phyloP scores from a whole-genome alignment of 768 basidiomycete genomes.

The Lentinula raphanica region DNA sequence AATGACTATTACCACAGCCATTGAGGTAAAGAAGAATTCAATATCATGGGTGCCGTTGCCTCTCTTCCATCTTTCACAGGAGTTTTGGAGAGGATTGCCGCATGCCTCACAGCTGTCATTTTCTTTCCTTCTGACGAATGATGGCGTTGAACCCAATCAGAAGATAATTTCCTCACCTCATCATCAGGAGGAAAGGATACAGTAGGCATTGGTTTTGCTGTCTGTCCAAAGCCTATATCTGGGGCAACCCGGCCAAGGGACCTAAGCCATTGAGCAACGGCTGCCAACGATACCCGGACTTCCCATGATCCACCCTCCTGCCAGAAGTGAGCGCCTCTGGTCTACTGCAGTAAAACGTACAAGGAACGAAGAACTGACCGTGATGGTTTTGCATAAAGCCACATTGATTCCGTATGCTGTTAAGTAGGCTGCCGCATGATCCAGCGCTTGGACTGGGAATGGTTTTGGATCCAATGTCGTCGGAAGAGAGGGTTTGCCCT shows the following conservation, averaged over 20 bases:
- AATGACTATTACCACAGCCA: no score
- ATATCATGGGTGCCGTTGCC: conserved; percentile 25
- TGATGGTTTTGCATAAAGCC: conserved; percentile 48
- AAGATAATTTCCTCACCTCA: conserved; percentile 32
- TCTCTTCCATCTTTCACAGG: conserved; percentile 32
- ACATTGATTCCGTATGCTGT: conserved; percentile 55
- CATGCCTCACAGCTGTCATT: conserved; percentile 42
- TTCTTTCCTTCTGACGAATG: conserved; percentile 11
- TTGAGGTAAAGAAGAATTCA: conserved; percentile 23
- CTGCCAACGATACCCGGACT: conserved; percentile 54
- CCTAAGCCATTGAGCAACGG: conserved; percentile 52
- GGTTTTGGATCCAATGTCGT: conserved; percentile 20
- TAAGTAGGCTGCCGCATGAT: conserved; percentile 56
- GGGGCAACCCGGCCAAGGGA: conserved; percentile 43
- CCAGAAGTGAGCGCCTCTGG: neutral
- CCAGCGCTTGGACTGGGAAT: conserved; percentile 54
- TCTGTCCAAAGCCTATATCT: conserved; percentile 32
- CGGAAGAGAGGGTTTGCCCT: conserved; percentile 5
- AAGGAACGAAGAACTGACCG: conserved; percentile 24
- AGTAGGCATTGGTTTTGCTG: conserved; percentile 33
- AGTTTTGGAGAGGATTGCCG: conserved; percentile 36
- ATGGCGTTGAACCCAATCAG: conserved; percentile 21
- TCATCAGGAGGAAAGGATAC: conserved; percentile 24
- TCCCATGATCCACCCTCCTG: conserved; percentile 61
- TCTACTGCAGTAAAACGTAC: neutral